Evolutionary conservation across 1,139 yeast species (phyloP).

Genomic region (Geotrichum klebahnii): DNA sequence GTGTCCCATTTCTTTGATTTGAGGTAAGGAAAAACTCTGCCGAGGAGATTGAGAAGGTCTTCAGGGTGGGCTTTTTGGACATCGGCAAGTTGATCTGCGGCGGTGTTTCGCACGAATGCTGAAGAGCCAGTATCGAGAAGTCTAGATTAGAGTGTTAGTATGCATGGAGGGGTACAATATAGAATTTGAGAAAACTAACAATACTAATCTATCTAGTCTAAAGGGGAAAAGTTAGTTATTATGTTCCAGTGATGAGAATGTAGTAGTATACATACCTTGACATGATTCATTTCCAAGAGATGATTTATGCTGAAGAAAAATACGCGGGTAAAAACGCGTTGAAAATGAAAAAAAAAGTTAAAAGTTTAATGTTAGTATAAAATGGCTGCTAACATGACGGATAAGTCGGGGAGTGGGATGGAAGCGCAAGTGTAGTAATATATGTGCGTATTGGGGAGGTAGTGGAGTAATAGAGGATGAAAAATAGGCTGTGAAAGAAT

Average conservation of each 20-base stretch:
- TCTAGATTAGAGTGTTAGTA: constrained; percentile 18
- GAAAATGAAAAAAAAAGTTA: too few relatives aligned
- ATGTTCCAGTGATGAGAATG: not conserved
- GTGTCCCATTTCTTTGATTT: constrained; percentile 91
- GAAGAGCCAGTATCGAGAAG: constrained; percentile 93
- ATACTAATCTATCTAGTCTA: constrained; percentile 42
- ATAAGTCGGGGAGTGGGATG: too few relatives aligned
- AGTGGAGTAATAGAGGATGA: too few relatives aligned
- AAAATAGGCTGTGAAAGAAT: not conserved
- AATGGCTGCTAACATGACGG: too few relatives aligned
- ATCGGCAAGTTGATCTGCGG: constrained; percentile 95
- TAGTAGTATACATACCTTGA: constrained; percentile 16
- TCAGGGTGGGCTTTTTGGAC: constrained; percentile 93
- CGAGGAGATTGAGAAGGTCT: constrained; percentile 74
- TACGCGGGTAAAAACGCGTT: too few relatives aligned
- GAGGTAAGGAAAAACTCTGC: constrained; percentile 86
- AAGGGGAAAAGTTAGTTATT: constrained; percentile 6
- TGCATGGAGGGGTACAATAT: not conserved
- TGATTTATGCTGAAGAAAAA: not conserved
- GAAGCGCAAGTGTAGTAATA: too few relatives aligned
- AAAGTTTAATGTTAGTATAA: not conserved
- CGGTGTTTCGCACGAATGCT: constrained; percentile 87
- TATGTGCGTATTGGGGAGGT: too few relatives aligned
- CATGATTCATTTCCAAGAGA: constrained; percentile 15
- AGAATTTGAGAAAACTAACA: constrained; percentile 29